A percentile compares a stretch with the other conserved stretches of the same genome.
Evolutionary conservation across 805 yeast genomes (phyloP).

Genomic region (Metschnikowia arizonensis): DNA sequence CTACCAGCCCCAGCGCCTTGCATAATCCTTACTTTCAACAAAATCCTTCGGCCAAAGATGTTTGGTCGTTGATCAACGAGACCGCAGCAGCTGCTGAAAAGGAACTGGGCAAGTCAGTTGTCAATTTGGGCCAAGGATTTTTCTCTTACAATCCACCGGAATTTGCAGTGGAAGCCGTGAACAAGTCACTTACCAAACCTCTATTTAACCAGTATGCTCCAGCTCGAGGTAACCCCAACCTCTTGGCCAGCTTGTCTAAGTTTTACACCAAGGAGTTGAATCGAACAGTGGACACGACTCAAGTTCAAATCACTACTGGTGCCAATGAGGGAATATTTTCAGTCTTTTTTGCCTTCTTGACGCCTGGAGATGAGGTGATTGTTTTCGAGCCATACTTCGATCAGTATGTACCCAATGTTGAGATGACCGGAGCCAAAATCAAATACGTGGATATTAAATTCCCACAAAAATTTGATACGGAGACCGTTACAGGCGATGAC

Average conservation of each 20-base stretch:
- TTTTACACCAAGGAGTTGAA: slow-evolving; percentile 69
- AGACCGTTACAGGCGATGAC: slow-evolving; percentile 73
- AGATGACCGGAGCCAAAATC: slow-evolving; percentile 88
- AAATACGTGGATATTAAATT: slow-evolving; percentile 83
- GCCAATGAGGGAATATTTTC: slow-evolving; percentile 95
- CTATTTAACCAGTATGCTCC: slow-evolving; percentile 89
- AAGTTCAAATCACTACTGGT: slow-evolving; percentile 86
- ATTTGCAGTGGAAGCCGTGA: slow-evolving; percentile 84
- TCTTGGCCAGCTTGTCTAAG: slow-evolving; percentile 64
- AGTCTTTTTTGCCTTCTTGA: slow-evolving; percentile 76
- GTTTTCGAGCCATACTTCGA: slow-evolving; percentile 97
- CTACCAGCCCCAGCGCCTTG: slow-evolving; percentile 21
- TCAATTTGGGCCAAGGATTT: slow-evolving; percentile 94
- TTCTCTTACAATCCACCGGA: slow-evolving; percentile 94
- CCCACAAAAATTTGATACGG: slow-evolving; percentile 62
- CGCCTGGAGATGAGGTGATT: slow-evolving; percentile 90
- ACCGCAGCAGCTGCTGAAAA: slow-evolving; percentile 82
- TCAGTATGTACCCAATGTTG: slow-evolving; percentile 91
- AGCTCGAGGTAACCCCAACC: slow-evolving; percentile 78
- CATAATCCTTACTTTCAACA: slow-evolving; percentile 61
- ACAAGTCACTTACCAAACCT: slow-evolving; percentile 66
- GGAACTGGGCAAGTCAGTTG: slow-evolving; percentile 69
- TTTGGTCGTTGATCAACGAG: slow-evolving; percentile 93
- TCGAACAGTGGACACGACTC: slow-evolving; percentile 50
- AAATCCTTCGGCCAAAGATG: slow-evolving; percentile 72